Base-by-base conservation (phyloP, 345 rosid species). In the Eucalyptus curtisii region DNA sequence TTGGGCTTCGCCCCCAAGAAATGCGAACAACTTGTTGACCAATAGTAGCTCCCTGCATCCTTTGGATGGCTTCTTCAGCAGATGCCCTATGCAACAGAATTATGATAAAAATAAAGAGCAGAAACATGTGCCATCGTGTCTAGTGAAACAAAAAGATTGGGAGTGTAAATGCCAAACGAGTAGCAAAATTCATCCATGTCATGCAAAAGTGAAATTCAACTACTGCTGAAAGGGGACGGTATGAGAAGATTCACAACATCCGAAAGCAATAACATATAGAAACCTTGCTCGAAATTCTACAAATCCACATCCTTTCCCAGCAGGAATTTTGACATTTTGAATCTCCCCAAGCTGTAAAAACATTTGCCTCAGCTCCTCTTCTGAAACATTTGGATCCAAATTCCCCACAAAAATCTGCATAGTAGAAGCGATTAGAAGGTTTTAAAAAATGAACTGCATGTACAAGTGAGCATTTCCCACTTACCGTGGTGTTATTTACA, bases 21-120 rank as follows among this genome's bases (percentile, higher is more conserved):
- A 95, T 89, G 71, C 96, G 96, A 66, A 97, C 96, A 45, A 93
- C 91, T 89, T 95, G 99, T 92, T 96, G 98, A 93, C 99, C 99
- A 92, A 98, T 96, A 92, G 95, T 82, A 87, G 95, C 96, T 53
- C 97, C 99, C 90, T 98, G 98, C 99, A 96, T 95, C 91, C 96
- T 95, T 88, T 93, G 95, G 61, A 96, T 92, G 90, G 99, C 98
- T 89, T 98, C 99, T 91, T 97, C 99, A 49, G 98, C 98, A 89
- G 99, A 97, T 87, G 93, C 84, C 92, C 99, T 98, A 47, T 45
- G 45, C 52, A 53, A 27, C 52, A 88, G 87, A 84, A 52, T 33
- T 25, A 47, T 33, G 44, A 87, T 47, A 66, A 76, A 86, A 49
- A 86, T 52, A n/a, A 45, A 86, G 25, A 49, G 61, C 24, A 86